Percentiles rank a stretch among this genome's conserved stretches.
These are phyloP conservation scores for Pichia sp. DNA, from an alignment of 1,139 yeast species.

Conservation along the genomic window DNA sequence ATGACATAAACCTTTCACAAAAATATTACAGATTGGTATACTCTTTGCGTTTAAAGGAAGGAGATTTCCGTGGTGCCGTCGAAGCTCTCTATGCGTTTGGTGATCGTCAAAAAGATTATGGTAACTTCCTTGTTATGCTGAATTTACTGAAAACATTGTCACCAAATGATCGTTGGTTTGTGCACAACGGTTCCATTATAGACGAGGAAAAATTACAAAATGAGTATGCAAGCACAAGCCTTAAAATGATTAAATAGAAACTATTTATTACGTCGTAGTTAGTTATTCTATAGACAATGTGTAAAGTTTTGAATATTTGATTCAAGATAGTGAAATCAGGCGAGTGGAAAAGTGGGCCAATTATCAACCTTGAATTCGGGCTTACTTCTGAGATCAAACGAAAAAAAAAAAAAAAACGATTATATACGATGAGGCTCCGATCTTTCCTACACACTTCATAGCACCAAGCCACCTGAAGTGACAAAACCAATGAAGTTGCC, in stretches of 20 bases:
- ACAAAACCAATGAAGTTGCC: not conserved
- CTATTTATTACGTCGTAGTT: no score
- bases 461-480: not conserved
- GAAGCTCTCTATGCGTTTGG: conserved; percentile 48
- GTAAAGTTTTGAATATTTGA: no score
- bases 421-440: no score
- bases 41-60: conserved; percentile 41
- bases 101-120: not conserved
- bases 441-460: no score
- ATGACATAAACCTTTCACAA: conserved; percentile 27
- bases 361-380: no score
- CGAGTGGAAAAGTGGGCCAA: no score
- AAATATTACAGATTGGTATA: conserved; percentile 47
- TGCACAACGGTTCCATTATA: conserved; percentile 11
- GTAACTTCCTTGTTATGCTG: conserved; percentile 33
- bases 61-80: conserved; percentile 48
- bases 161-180: conserved; percentile 32
- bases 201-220: not conserved
- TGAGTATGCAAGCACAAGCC: not conserved
- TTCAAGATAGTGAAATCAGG: no score
- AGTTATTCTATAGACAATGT: no score
- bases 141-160: conserved; percentile 41
- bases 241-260: no score
- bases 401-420: no score
- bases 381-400: no score